Evolutionary conservation across 139 green algal genomes (phyloP).

Genomic region (Edaphochlamys debaryana): DNA sequence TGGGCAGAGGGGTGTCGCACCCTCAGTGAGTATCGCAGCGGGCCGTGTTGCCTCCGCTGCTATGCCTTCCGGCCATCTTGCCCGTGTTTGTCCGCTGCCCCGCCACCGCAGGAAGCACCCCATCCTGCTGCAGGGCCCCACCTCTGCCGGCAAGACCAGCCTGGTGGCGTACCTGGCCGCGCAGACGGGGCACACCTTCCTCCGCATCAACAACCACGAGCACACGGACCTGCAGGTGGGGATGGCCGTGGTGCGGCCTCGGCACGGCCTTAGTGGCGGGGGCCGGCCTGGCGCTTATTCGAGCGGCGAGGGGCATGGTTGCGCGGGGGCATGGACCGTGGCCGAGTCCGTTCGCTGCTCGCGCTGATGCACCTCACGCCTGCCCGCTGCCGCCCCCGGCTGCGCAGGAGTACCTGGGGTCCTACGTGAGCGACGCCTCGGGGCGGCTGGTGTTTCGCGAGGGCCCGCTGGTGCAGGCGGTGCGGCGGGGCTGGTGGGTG

Average conservation of each 20-base stretch:
- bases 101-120: slow-evolving; percentile 22
- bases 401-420: slow-evolving; percentile 98
- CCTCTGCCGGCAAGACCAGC: slow-evolving; percentile 95
- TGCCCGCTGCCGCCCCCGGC: no score
- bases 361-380: no score
- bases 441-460: slow-evolving; percentile 91
- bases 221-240: slow-evolving; percentile 93
- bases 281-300: no score
- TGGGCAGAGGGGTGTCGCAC: no score
- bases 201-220: slow-evolving; percentile 99
- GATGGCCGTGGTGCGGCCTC: no score
- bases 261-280: no score
- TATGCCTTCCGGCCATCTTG: no score
- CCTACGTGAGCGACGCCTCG: slow-evolving; percentile 80
- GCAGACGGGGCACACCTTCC: slow-evolving; percentile 89
- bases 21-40: no score
- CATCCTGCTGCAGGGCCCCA: slow-evolving; percentile 88
- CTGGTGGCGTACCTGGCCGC: slow-evolving; percentile 95
- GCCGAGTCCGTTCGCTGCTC: no score
- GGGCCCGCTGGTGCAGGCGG: slow-evolving; percentile 92
- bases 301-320: no score
- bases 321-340: background rate
- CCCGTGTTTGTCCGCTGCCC: no score
- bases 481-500: slow-evolving; percentile 93
- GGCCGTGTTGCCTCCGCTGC: no score